A percentile compares a stretch with the other conserved stretches of the same genome.
Conservation (phyloP, 163 green algal genomes). For the Scenedesmus sp. region DNA sequence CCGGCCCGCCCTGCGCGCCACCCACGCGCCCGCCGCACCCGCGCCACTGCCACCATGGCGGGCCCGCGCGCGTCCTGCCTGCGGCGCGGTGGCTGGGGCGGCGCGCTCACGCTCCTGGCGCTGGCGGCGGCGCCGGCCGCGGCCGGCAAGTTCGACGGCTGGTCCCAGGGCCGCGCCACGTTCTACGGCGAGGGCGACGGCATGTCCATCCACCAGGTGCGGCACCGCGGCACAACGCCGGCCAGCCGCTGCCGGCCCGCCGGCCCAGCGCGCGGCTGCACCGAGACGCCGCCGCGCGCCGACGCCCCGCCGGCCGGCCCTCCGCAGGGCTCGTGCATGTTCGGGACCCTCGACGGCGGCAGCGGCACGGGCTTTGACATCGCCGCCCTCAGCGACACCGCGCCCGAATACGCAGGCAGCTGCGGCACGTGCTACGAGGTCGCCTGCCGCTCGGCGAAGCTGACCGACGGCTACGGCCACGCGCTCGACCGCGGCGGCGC, state of each 20-base stretch:
- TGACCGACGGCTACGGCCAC: slow-evolving; percentile 32
- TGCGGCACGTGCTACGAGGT: slow-evolving; percentile 44
- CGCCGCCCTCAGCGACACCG: slow-evolving; percentile 42
- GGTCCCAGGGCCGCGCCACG: slow-evolving; percentile 20
- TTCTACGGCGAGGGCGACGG: slow-evolving; percentile 1
- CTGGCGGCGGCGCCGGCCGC: too few relatives aligned
- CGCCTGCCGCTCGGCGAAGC: not conserved
- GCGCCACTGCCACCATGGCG: too few relatives aligned
- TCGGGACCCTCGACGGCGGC: slow-evolving; percentile 36
- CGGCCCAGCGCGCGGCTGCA: not conserved
- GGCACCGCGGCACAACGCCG: not conserved
- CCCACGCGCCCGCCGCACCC: too few relatives aligned
- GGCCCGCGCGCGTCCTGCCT: too few relatives aligned
- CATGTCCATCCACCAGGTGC: not conserved
- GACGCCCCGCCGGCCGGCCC: too few relatives aligned
- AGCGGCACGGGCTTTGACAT: slow-evolving; percentile 50
- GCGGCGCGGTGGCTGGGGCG: too few relatives aligned
- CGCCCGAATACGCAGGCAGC: slow-evolving; percentile 1
- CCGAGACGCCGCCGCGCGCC: slow-evolving; percentile 23
- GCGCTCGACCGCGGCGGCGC: slow-evolving; percentile 48
- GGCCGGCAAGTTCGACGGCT: slow-evolving; percentile 22
- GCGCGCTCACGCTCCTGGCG: too few relatives aligned
- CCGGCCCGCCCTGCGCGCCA: too few relatives aligned
- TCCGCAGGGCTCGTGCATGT: slow-evolving; percentile 52
- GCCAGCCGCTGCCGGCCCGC: not conserved